phyloP scores from a whole-genome alignment of 495 filamentous ascomycete species.

The Bacidia gigantensis region DNA sequence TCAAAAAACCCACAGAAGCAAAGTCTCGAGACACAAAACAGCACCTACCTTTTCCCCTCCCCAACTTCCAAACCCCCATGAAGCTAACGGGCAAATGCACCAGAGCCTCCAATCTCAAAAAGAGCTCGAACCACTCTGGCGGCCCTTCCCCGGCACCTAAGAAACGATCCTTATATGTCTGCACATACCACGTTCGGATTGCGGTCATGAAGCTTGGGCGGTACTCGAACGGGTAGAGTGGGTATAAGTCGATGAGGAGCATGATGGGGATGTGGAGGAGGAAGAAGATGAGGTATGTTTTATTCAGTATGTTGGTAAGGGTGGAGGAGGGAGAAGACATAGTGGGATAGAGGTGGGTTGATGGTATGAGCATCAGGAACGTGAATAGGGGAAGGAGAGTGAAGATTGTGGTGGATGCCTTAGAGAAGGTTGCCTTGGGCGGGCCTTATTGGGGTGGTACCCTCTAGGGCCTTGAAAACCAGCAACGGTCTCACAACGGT shows the following conservation, averaged over 20 bases:
- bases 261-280: slow-evolving; percentile 18
- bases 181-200: slow-evolving; percentile 16
- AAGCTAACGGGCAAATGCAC: background rate
- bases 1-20: no score
- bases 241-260: slow-evolving; percentile 16
- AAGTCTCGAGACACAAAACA: background rate
- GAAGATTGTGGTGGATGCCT: no score
- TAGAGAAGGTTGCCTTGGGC: no score
- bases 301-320: background rate
- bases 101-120: background rate
- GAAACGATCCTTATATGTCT: slow-evolving; percentile 47
- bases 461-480: no score
- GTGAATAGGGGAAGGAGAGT: background rate
- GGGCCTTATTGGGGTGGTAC: no score
- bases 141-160: slow-evolving; percentile 31
- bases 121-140: slow-evolving; percentile 40
- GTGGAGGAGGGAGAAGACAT: background rate
- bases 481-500: no score
- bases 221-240: slow-evolving; percentile 14
- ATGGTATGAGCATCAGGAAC: background rate
- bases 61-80: background rate
- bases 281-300: slow-evolving; percentile 17
- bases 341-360: background rate
- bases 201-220: slow-evolving; percentile 8
- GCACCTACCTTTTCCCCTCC: background rate